phyloP scores from a whole-genome alignment of 2,329 filamentous ascomycete species.

The Diaporthe velutina region DNA sequence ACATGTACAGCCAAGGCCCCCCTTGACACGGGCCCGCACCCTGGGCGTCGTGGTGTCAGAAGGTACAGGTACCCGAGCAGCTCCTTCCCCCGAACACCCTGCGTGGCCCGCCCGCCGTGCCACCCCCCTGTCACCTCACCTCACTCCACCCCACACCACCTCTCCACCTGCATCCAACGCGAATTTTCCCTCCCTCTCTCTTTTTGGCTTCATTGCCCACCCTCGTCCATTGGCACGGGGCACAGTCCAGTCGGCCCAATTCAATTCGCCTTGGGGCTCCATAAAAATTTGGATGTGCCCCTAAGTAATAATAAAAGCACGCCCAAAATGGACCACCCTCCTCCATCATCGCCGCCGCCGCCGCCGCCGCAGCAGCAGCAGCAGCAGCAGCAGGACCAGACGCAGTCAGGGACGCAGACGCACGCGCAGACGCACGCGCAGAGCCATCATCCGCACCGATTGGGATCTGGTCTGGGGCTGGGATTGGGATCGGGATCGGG shows the following conservation, averaged over 20 bases:
- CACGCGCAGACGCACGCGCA: slow-evolving; percentile 3
- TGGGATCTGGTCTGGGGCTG: slow-evolving; percentile 1
- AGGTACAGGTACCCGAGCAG: background rate
- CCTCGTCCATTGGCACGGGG: slow-evolving; percentile 30
- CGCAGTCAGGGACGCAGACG: background rate
- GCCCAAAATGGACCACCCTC: slow-evolving; percentile 32
- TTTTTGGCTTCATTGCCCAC: slow-evolving; percentile 34
- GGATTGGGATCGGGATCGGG: background rate
- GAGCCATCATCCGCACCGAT: background rate
- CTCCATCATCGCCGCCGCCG: slow-evolving; percentile 71
- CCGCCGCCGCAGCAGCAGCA: too few species aligned
- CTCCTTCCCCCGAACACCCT: background rate
- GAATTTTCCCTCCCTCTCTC: slow-evolving; percentile 32
- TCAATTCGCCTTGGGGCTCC: slow-evolving; percentile 35
- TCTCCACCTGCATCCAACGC: slow-evolving; percentile 22
- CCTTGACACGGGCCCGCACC: too few species aligned
- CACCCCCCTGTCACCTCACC: slow-evolving; percentile 22
- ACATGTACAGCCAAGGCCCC: background rate
- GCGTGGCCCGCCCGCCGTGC: background rate
- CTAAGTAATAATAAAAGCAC: slow-evolving; percentile 37
- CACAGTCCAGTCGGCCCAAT: slow-evolving; percentile 33
- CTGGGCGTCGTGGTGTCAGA: too few species aligned
- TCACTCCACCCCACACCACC: slow-evolving; percentile 10
- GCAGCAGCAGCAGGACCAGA: slow-evolving; percentile 75
- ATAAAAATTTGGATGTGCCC: slow-evolving; percentile 37